Evolutionary conservation across 1,284 basidiomycete species (phyloP).

Genomic region (Cutaneotrichosporon sp.): DNA sequence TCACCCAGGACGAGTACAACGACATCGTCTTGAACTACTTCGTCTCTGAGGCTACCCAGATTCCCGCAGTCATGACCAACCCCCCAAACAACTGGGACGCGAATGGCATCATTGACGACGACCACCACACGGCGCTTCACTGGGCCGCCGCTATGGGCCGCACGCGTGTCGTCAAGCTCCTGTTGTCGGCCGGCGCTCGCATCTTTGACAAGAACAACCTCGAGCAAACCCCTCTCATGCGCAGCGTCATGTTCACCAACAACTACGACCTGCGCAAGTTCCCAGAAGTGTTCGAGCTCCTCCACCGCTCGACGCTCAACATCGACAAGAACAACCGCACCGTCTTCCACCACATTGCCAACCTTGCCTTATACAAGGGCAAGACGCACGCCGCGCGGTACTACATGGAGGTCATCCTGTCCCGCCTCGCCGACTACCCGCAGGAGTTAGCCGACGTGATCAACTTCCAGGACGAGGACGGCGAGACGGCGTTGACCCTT

Average conservation of each 20-base stretch:
- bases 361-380: slow-evolving; percentile 96
- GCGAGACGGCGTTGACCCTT: slow-evolving; percentile 96
- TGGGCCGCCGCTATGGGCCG: slow-evolving; percentile 99
- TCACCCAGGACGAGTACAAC: slow-evolving; percentile 65
- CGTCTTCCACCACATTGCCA: slow-evolving; percentile 97
- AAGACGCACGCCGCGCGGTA: slow-evolving; percentile 98
- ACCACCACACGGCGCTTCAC: slow-evolving; percentile 95
- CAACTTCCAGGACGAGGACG: slow-evolving; percentile 99
- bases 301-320: slow-evolving; percentile 96
- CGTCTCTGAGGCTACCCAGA: slow-evolving; percentile 93
- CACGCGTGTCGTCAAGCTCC: slow-evolving; percentile 91
- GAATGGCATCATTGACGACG: slow-evolving; percentile 96
- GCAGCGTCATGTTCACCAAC: slow-evolving; percentile 99
- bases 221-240: slow-evolving; percentile 97
- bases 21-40: slow-evolving; percentile 99
- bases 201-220: slow-evolving; percentile 97
- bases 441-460: slow-evolving; percentile 97
- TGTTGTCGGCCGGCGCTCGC: slow-evolving; percentile 92
- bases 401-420: slow-evolving; percentile 97
- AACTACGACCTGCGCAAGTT: slow-evolving; percentile 99
- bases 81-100: slow-evolving; percentile 94
- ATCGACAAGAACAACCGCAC: slow-evolving; percentile 98
- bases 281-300: slow-evolving; percentile 92
- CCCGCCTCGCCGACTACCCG: slow-evolving; percentile 91
- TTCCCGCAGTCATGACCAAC: slow-evolving; percentile 82